Conservation (phyloP, 495 filamentous ascomycete species). For the Aspergillus olivimuriae region DNA sequence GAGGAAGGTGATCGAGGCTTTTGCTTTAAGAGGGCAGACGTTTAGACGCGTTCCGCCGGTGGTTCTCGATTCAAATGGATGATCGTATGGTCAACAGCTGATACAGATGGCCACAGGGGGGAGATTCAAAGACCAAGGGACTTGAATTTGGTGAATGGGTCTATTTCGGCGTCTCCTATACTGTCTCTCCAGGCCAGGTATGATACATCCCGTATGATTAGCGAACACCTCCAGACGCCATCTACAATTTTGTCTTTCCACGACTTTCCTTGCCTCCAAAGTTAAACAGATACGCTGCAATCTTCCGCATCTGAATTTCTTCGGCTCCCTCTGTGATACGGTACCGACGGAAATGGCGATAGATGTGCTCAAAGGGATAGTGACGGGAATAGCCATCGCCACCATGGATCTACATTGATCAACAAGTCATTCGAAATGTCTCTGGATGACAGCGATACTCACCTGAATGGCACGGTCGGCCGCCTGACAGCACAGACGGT, state of each 20-base stretch:
- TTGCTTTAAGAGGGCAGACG: too few species aligned
- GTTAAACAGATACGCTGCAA: slow-evolving; percentile 41
- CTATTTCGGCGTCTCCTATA: too few species aligned
- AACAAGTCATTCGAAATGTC: neutral
- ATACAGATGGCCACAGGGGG: too few species aligned
- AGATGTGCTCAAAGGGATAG: slow-evolving; percentile 47
- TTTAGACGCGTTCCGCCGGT: too few species aligned
- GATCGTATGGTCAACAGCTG: too few species aligned
- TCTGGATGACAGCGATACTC: neutral
- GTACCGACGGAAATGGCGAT: slow-evolving; percentile 44
- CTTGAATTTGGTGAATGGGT: too few species aligned
- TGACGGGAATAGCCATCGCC: slow-evolving; percentile 44
- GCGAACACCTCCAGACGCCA: neutral
- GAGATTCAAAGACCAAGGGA: too few species aligned
- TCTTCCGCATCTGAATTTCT: slow-evolving; percentile 44
- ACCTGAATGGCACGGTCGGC: slow-evolving; percentile 55
- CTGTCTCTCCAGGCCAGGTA: too few species aligned
- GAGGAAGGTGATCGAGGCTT: too few species aligned
- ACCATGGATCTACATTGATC: slow-evolving; percentile 38
- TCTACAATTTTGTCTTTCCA: neutral
- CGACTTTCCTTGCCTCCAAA: slow-evolving; percentile 18
- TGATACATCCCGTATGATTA: too few species aligned
- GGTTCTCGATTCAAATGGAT: too few species aligned
- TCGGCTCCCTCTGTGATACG: slow-evolving; percentile 46
- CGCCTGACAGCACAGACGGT: slow-evolving; percentile 49